phyloP scores from a whole-genome alignment of 139 green algal genomes.

The Tetraselmis striata region DNA sequence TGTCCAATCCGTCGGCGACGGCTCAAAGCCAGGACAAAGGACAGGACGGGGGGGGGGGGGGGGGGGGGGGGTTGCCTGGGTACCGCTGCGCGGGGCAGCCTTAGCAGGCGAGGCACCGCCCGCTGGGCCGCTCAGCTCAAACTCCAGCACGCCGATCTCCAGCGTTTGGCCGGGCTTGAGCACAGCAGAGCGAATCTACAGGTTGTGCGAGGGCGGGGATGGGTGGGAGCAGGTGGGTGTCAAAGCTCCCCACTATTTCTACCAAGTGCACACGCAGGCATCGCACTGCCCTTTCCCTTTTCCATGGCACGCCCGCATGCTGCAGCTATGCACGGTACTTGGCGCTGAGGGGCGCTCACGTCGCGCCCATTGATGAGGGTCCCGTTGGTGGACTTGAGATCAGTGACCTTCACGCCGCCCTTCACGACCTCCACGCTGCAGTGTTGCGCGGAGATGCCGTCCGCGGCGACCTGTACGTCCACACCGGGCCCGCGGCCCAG shows the following conservation, averaged over 20 bases:
- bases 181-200: not conserved
- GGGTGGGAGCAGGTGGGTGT: too few species aligned
- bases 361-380: conserved; percentile 6
- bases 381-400: conserved; percentile 10
- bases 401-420: conserved; percentile 9
- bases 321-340: too few species aligned
- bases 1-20: too few species aligned
- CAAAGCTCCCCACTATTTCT: too few species aligned
- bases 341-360: not conserved
- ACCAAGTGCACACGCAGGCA: too few species aligned
- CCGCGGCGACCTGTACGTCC: not conserved
- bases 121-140: not conserved
- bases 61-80: too few species aligned
- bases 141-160: not conserved
- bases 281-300: too few species aligned
- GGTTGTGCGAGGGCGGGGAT: too few species aligned
- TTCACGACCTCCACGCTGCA: not conserved
- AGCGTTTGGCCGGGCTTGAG: not conserved
- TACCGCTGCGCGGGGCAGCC: not conserved
- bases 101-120: not conserved
- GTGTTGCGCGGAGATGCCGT: conserved; percentile 9
- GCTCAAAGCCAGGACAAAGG: too few species aligned
- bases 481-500: not conserved
- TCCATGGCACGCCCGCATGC: too few species aligned
- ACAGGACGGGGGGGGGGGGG: too few species aligned